Percentiles rank a stretch among this genome's conserved stretches.
Conservation (phyloP, 345 rosid species). For the Microcos paniculata region DNA sequence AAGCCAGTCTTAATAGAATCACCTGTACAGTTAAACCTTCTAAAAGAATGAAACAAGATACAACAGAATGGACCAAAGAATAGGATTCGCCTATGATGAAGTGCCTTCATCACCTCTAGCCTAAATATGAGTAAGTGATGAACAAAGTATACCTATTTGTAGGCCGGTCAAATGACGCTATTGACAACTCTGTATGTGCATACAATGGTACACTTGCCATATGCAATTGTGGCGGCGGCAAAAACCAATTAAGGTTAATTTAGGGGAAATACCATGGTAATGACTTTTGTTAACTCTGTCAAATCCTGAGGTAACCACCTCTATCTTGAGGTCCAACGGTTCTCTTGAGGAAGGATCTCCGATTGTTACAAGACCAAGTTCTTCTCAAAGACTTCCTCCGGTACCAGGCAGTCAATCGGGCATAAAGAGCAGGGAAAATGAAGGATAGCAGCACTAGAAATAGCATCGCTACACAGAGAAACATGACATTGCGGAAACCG, state of each 20-base stretch:
- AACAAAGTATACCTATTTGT: background rate
- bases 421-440: constrained; percentile 60
- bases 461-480: constrained; percentile 63
- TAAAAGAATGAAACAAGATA: background rate
- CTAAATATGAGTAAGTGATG: background rate
- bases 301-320: constrained; percentile 78
- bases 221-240: background rate
- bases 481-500: constrained; percentile 88
- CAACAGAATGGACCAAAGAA: background rate
- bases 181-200: background rate
- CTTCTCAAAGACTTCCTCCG: constrained; percentile 45
- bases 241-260: background rate
- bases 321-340: constrained; percentile 45
- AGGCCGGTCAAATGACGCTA: background rate
- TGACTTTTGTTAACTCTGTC: constrained; percentile 9
- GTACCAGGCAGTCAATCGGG: constrained; percentile 49
- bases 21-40: constrained; percentile 5
- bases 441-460: constrained; percentile 62
- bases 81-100: background rate
- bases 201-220: background rate
- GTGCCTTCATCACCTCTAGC: background rate
- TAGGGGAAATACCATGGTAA: background rate
- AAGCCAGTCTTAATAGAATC: background rate
- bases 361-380: constrained; percentile 71
- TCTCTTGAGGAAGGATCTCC: constrained; percentile 66